Evolutionary conservation across 108 stramenopile genomes (phyloP), one percentile per base, ranked within the genome.

Genomic region (Nitzschia sp.): DNA sequence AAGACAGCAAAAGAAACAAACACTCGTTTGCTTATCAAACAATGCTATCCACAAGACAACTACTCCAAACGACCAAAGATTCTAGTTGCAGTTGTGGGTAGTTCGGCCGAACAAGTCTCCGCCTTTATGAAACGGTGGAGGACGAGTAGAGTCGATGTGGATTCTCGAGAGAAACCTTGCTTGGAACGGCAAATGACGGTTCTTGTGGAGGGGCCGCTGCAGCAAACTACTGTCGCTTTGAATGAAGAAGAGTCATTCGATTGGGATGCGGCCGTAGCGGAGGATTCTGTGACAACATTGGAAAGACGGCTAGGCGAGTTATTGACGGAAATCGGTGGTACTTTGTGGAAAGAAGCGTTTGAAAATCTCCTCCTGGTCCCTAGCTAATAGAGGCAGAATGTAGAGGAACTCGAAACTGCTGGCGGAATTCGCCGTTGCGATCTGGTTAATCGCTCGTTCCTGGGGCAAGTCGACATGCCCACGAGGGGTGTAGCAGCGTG

Each of bases 41-140:
- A 78, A 11, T 63, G 54, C 17, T 13, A 77, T 42, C 59, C 61
- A 45, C 47, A 47, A 24, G 27, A 65, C 2, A 55, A 42, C 42
- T 49, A 61, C 29, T 28, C 61, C 35, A 66, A 72, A 18, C 53
- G 77, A 53, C 85, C 90, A 23, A 66, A 55, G 13, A 88, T 92
- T 47, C 1, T 82, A 18, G 87, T 88, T 9, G 85, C 58, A 18
- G 32, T 92, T 24, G 36, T 86, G 0, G 90, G 85, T 8, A 58
- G 70, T 33, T 32, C 59, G 64, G 56, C 33, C 33, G 27, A 51
- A 0, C 6, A 66, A 31, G 31, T 75, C 71, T 5, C 70, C 67
- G 60, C 29, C n/a, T 75, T 91, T 33, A 31, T 92, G 46, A 93
- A 93, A 59, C 69, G 77, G 61, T 93, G 91, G 91, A 66, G 91